Conservation (phyloP, 768 basidiomycete genomes). For the Mycena sanguinolenta region DNA sequence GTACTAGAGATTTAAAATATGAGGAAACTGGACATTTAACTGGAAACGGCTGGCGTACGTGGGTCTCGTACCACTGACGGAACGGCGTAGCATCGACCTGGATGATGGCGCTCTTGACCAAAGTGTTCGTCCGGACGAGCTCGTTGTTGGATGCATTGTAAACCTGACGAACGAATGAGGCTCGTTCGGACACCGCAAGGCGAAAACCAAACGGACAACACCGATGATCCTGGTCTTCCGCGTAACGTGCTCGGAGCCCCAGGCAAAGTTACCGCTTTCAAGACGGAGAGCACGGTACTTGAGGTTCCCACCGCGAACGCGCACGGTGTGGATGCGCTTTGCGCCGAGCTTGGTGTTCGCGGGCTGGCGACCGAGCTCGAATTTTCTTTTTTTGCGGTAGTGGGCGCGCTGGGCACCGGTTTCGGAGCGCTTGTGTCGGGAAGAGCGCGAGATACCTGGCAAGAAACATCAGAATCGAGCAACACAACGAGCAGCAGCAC, state of each 20-base stretch:
- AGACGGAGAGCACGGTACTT: constrained; percentile 98
- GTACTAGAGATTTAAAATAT: constrained; percentile 74
- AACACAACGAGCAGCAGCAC: constrained; percentile 53
- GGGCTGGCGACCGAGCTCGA: constrained; percentile 98
- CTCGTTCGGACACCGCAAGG: constrained; percentile 2
- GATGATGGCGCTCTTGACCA: constrained; percentile 97
- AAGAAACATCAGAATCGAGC: constrained; percentile 16
- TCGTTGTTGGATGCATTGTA: constrained; percentile 99
- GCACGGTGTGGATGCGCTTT: constrained; percentile 96
- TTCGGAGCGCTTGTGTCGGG: constrained; percentile 96
- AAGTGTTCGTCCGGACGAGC: constrained; percentile 98
- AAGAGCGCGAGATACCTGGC: constrained; percentile 95
- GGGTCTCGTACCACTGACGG: constrained; percentile 99
- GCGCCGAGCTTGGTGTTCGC: constrained; percentile 97
- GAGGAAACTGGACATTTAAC: constrained; percentile 17
- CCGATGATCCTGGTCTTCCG: constrained; percentile 96
- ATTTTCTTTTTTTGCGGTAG: constrained; percentile 99
- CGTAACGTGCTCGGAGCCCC: constrained; percentile 95
- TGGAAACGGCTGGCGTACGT: constrained; percentile 71
- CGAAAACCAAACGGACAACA: constrained; percentile 78
- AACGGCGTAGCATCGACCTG: constrained; percentile 99
- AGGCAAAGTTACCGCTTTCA: constrained; percentile 97
- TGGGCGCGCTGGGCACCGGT: constrained; percentile 93
- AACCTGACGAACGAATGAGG: constrained; percentile 63
- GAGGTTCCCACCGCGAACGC: constrained; percentile 94